Base-by-base conservation (phyloP, 345 rosid species). In the Luvunga scandens region DNA sequence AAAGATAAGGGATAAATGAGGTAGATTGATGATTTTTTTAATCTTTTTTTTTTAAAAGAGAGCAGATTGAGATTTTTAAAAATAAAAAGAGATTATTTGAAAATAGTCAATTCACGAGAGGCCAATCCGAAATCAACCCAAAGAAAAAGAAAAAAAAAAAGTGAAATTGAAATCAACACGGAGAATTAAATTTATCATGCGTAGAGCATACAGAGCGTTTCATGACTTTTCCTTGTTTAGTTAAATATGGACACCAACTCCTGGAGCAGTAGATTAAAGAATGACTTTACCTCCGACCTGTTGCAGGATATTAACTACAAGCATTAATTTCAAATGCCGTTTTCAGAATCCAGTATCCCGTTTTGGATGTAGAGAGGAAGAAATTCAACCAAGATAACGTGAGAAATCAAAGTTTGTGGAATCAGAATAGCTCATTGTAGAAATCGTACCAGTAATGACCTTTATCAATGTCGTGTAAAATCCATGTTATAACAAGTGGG, bases 401-500 rank as follows among this genome's bases (percentile, higher is more conserved):
- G 60, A 53, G n/a, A 71, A 28, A 30, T 25, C 14, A 64, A 27
- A 64, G 64, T 19, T 19, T 36, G 53, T 10, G 31, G 62, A 24
- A 9, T 62, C n/a, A 73, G 62, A 68, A 8, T 25, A 30, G 39
- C 33, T 24, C 39, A 14, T 24, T 31, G 28, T 53, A 69, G 22
- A 55, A 30, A 56, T 30, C 22, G 18, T 16, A 24, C 13, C 39
- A 50, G n/a, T 14, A 30, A 53, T 12, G 30, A 39, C 68, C 57
- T 80, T 75, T 64, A 72, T 79, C 75, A 81, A 72, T n/a, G 38
- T 83, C 36, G 61, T 4, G 84, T 80, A 76, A 88, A 90, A 82
- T 89, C 78, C 90, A 90, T 81, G 86, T 90, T 83, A 80, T 85
- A 83, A 88, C 99, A 94, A 75, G 94, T 88, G 61, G 93, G 97